Evolutionary conservation across 495 filamentous ascomycete species (phyloP).

Genomic region (Massariosphaeria phaeospora): DNA sequence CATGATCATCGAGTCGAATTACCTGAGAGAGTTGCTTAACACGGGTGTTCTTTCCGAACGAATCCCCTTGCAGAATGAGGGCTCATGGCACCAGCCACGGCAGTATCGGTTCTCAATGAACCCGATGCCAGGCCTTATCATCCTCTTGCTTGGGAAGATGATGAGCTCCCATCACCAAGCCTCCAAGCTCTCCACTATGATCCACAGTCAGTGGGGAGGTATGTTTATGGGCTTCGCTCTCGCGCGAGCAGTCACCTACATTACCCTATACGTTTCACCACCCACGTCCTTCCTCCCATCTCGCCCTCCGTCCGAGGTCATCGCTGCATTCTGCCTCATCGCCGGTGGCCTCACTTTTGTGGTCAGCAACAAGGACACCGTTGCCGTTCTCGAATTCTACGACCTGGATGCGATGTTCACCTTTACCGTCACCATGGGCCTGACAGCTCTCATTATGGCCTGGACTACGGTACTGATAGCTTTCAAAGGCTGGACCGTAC

Average conservation of each 20-base stretch:
- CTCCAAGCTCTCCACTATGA: conserved; percentile 80
- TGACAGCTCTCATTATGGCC: conserved; percentile 79
- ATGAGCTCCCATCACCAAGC: conserved; percentile 90
- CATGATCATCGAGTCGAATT: conserved; percentile 84
- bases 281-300: conserved; percentile 78
- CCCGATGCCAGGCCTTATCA: conserved; percentile 80
- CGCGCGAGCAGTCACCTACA: conserved; percentile 73
- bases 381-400: conserved; percentile 71
- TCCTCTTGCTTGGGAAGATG: conserved; percentile 83
- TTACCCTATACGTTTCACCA: conserved; percentile 74
- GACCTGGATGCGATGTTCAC: conserved; percentile 82
- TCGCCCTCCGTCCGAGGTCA: conserved; percentile 84
- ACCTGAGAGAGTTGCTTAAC: conserved; percentile 67
- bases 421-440: conserved; percentile 83
- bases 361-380: conserved; percentile 72
- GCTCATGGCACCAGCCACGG: conserved; percentile 54
- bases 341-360: conserved; percentile 89
- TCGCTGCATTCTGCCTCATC: conserved; percentile 81
- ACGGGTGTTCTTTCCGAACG: conserved; percentile 48
- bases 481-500: conserved; percentile 84
- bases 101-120: conserved; percentile 77
- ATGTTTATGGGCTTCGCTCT: conserved; percentile 77
- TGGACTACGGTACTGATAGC: conserved; percentile 73
- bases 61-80: conserved; percentile 42
- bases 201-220: conserved; percentile 92